Conservation (phyloP, 2,329 filamentous ascomycete genomes). For the Clonostachys byssicola region DNA sequence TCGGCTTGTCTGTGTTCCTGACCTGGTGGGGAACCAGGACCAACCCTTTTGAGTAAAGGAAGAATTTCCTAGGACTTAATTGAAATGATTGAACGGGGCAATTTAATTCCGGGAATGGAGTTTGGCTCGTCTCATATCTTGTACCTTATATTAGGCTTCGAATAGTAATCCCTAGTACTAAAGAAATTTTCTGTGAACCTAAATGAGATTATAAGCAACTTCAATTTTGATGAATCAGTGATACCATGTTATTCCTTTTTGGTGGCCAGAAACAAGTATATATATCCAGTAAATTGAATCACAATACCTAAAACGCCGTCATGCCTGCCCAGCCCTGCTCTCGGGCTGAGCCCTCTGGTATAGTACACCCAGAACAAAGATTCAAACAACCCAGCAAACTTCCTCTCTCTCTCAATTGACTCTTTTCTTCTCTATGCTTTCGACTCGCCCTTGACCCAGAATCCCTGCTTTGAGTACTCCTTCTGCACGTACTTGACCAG, state of each 20-base stretch:
- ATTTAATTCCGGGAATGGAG: too few relatives aligned
- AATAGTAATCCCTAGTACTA: too few relatives aligned
- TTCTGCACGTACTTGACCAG: constrained; percentile 64
- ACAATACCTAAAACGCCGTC: constrained; percentile 30
- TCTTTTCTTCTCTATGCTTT: constrained; percentile 11
- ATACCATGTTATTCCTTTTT: too few relatives aligned
- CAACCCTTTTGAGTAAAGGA: constrained; percentile 77
- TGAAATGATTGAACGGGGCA: too few relatives aligned
- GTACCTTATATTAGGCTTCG: too few relatives aligned
- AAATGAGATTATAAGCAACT: too few relatives aligned
- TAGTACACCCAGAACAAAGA: constrained; percentile 25
- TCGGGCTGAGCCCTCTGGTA: constrained; percentile 21
- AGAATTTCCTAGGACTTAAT: too few relatives aligned
- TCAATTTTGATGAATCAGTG: too few relatives aligned
- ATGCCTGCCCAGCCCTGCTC: constrained; percentile 21
- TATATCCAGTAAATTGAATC: neutral
- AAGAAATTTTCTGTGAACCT: too few relatives aligned
- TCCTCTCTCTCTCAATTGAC: neutral
- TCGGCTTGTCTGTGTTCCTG: constrained; percentile 86
- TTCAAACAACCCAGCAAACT: constrained; percentile 8
- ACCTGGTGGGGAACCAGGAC: constrained; percentile 98
- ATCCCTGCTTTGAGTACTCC: constrained; percentile 55
- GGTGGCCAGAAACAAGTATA: too few relatives aligned
- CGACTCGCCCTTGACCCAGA: constrained; percentile 36
- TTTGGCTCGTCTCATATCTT: too few relatives aligned